Evolutionary conservation across 495 filamentous ascomycete species (phyloP), one percentile per base, ranked within the genome.

Genomic region (Thermothielavioides terrestris): DNA sequence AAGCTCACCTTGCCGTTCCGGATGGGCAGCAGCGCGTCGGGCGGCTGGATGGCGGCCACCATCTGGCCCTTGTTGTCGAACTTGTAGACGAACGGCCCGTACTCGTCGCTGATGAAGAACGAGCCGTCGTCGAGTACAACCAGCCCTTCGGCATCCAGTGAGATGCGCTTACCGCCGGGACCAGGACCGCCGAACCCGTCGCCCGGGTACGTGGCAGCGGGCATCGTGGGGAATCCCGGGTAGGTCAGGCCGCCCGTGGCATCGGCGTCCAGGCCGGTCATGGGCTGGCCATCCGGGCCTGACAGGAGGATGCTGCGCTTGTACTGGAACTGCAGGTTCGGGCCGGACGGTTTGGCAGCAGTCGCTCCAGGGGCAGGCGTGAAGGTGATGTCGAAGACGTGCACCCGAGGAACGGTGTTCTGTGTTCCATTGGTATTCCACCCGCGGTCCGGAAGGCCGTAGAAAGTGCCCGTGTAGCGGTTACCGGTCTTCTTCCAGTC

Each of bases 61-160:
- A 92, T 81, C 36, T 67, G 70, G 23, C 87, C 86, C 0, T 57
- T 55, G 8, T 52, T 39, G 50, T 71, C 67, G 70, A 89, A 90
- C 9, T 81, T 73, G 53, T 68, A 89, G 20, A 88, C 68, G 53
- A 82, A 89, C 0, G 83, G 85, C 4, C 86, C 86, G 60, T 90
- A 90, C 61, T 92, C 86, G 60, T 90, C 86, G 30, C 74, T 80
- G 27, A 90, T 69, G 83, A 83, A 90, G 72, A 89, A 89, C 2
- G 71, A 69, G 47, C 77, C 80, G 47, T 88, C 79, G 0, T 62
- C 46, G 36, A 71, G 75, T 14, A 90, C 73, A n/a, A 78, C 80
- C 4, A 90, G 65, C 20, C 84, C 86, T 62, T 90, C 87, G 6
- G 77, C 56, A 62, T 92, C 86, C 2, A 89, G 43, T 1, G 80